These are phyloP conservation scores for Arthrobotrys iridis DNA, from an alignment of 2,329 filamentous ascomycete genomes.

Conservation along the genomic window DNA sequence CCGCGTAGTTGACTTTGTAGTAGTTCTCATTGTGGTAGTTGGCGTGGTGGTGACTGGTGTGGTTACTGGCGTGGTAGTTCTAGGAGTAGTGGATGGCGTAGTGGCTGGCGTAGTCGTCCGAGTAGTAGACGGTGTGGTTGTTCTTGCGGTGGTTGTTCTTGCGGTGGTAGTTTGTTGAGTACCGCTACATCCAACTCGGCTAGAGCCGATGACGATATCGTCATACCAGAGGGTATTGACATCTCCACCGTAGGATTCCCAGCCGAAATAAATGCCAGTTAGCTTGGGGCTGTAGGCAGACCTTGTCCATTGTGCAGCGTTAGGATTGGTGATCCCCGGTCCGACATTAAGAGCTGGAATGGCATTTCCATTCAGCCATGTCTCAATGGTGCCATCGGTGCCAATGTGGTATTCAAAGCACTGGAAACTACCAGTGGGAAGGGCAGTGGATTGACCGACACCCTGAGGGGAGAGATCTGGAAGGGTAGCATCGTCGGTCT, in stretches of 20 bases:
- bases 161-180: constrained; percentile 17
- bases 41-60: background rate
- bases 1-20: background rate
- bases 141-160: constrained; percentile 26
- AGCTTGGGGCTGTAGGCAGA: constrained; percentile 66
- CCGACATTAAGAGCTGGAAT: constrained; percentile 67
- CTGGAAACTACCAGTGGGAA: constrained; percentile 67
- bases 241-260: constrained; percentile 72
- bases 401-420: constrained; percentile 72
- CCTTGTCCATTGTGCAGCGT: constrained; percentile 67
- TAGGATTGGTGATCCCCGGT: constrained; percentile 65
- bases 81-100: background rate
- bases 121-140: constrained; percentile 14
- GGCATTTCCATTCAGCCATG: constrained; percentile 68
- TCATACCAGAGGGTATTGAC: constrained; percentile 73
- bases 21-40: background rate
- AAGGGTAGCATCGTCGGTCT: constrained; percentile 71
- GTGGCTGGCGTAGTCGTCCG: constrained; percentile 4
- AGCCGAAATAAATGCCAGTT: constrained; percentile 70
- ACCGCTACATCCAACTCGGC: constrained; percentile 64
- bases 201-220: constrained; percentile 67
- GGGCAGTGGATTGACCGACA: constrained; percentile 67
- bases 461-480: constrained; percentile 71
- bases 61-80: background rate
- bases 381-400: constrained; percentile 69